phyloP scores from a whole-genome alignment of 352 stramenopile species.

The Globisporangium mamillatum region DNA sequence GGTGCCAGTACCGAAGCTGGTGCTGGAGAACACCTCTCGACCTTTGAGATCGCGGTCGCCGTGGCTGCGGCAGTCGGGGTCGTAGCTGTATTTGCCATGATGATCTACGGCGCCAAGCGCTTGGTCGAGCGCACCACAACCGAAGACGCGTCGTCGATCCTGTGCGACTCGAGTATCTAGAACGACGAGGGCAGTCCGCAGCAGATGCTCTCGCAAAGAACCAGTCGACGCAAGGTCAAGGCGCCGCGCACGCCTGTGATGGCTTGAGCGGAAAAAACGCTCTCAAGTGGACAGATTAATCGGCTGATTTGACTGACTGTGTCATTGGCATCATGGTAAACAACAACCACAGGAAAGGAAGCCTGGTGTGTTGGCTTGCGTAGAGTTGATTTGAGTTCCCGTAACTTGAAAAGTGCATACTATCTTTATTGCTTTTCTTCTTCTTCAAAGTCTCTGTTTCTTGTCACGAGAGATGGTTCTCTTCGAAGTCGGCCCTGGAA shows the following conservation, averaged over 20 bases:
- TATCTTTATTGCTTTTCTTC: not conserved
- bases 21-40: not conserved
- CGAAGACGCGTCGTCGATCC: not conserved
- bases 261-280: not conserved
- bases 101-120: conserved; percentile 1
- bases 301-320: not conserved
- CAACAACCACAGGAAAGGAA: not conserved
- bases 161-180: not conserved
- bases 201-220: not conserved
- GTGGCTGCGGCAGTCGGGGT: conserved; percentile 1
- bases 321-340: not conserved
- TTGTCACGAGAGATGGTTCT: no score
- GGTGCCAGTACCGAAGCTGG: not conserved
- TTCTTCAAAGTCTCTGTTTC: no score
- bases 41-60: not conserved
- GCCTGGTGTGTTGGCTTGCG: not conserved
- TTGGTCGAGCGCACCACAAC: not conserved
- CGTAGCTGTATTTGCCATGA: conserved; percentile 6
- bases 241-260: conserved; percentile 1
- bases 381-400: not conserved
- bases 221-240: conserved; percentile 2
- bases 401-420: not conserved
- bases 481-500: no score
- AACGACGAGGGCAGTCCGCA: not conserved
- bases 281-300: not conserved